Conservation (phyloP, 1,139 yeast genomes). For the Diutina catenulata region DNA sequence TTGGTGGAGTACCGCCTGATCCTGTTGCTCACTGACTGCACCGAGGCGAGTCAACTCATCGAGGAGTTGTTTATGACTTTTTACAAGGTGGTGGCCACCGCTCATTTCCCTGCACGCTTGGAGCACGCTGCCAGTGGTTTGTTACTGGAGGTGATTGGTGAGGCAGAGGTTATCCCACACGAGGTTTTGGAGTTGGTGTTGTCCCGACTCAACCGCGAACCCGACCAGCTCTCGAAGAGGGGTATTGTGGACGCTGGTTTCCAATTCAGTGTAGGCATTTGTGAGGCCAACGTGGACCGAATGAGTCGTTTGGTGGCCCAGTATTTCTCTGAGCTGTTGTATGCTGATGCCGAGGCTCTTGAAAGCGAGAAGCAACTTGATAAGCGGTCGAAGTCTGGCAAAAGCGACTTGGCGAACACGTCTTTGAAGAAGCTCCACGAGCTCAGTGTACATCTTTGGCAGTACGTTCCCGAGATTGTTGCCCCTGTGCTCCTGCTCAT, state of each 20-base stretch:
- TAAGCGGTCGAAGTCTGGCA: constrained; percentile 8
- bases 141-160: constrained; percentile 66
- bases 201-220: constrained; percentile 19
- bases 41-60: constrained; percentile 40
- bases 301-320: constrained; percentile 72
- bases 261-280: constrained; percentile 53
- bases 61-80: constrained; percentile 48
- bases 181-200: constrained; percentile 52
- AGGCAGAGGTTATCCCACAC: constrained; percentile 57
- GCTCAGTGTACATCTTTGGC: constrained; percentile 64
- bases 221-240: constrained; percentile 19
- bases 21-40: constrained; percentile 66
- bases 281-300: constrained; percentile 61
- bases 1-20: constrained; percentile 74
- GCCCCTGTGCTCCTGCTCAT: constrained; percentile 68
- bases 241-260: constrained; percentile 44
- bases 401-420: constrained; percentile 20
- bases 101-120: constrained; percentile 29
- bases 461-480: constrained; percentile 61
- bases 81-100: constrained; percentile 35
- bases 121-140: constrained; percentile 58
- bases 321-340: constrained; percentile 66
- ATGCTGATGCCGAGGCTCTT: constrained; percentile 23
- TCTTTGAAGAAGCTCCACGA: constrained; percentile 49
- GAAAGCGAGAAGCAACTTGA: constrained; percentile 18